A percentile compares a stretch with the other conserved stretches of the same genome.
Conservation (phyloP, 2,329 filamentous ascomycete species). For the Alternaria burnsii region DNA sequence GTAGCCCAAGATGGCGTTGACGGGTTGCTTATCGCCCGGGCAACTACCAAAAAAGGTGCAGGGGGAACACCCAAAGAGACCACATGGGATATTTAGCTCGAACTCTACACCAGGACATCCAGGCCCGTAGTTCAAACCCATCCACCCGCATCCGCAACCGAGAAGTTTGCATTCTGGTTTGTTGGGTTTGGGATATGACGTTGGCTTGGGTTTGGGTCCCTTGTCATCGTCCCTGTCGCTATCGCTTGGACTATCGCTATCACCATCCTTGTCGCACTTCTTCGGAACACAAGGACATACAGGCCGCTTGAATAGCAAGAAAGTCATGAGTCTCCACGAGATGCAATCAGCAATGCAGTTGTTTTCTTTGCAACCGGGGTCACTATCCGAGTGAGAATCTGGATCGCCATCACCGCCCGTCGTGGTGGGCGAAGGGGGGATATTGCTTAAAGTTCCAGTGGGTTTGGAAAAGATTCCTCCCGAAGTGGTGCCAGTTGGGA, state of each 20-base stretch:
- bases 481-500: background rate
- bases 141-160: conserved; percentile 36
- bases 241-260: conserved; percentile 18
- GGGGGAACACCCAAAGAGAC: conserved; percentile 31
- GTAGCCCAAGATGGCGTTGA: conserved; percentile 24
- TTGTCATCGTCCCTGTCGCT: conserved; percentile 14
- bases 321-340: conserved; percentile 9
- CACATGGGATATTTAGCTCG: conserved; percentile 13
- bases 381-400: conserved; percentile 13
- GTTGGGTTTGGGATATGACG: conserved; percentile 8
- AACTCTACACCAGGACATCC: conserved; percentile 17
- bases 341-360: conserved; percentile 20
- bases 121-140: conserved; percentile 33
- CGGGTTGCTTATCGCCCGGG: conserved; percentile 7
- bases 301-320: conserved; percentile 19
- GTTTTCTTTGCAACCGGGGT: conserved; percentile 18
- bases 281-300: conserved; percentile 20
- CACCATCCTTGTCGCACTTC: conserved; percentile 18
- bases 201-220: conserved; percentile 8
- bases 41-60: conserved; percentile 31
- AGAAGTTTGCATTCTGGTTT: conserved; percentile 23
- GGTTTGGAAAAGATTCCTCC: background rate
- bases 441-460: background rate
- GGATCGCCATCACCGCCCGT: conserved; percentile 12
- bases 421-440: background rate